phyloP scores from a whole-genome alignment of 2,329 filamentous ascomycete genomes.

The Aureobasidium uvarum region DNA sequence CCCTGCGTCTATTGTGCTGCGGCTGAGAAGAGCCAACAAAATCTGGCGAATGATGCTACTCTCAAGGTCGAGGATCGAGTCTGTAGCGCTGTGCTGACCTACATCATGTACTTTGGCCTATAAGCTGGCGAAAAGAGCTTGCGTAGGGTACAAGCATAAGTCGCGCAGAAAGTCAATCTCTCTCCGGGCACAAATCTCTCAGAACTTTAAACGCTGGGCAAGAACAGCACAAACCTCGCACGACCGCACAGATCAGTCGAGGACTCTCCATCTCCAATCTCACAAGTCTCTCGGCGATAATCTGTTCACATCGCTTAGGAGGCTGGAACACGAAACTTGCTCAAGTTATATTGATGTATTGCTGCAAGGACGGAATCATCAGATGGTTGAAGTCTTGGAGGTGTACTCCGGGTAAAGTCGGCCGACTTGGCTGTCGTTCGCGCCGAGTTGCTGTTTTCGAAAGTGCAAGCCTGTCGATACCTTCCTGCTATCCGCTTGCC shows the following conservation, averaged over 20 bases:
- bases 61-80: background rate
- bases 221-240: constrained; percentile 7
- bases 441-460: background rate
- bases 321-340: constrained; percentile 9
- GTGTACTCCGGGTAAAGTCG: constrained; percentile 11
- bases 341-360: constrained; percentile 18
- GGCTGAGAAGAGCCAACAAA: background rate
- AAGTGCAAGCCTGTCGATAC: background rate
- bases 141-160: background rate
- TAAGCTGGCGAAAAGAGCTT: background rate
- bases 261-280: background rate
- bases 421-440: background rate
- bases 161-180: constrained; percentile 7
- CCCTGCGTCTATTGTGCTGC: constrained; percentile 22
- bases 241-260: background rate
- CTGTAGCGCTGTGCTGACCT: constrained; percentile 1
- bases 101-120: background rate
- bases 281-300: background rate
- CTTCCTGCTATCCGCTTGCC: background rate
- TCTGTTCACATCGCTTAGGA: background rate
- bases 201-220: background rate
- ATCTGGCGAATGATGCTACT: background rate
- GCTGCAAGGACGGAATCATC: constrained; percentile 1
- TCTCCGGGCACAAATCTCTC: constrained; percentile 13
- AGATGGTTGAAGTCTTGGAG: background rate